Evolutionary conservation across 495 filamentous ascomycete species (phyloP).

Genomic region (Hypoxylon trugodes): DNA sequence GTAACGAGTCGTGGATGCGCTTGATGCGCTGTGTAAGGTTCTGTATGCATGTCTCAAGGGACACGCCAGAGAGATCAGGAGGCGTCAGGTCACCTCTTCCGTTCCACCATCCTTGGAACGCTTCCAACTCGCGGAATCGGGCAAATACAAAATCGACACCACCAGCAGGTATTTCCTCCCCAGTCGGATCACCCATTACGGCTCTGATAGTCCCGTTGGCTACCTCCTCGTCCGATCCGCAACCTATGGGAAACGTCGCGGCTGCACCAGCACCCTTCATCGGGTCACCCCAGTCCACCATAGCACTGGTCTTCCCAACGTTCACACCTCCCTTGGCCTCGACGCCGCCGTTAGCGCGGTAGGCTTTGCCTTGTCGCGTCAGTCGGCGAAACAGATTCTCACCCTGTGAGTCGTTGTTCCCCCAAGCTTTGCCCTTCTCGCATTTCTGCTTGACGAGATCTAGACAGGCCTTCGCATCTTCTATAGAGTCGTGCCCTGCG

Average conservation of each 20-base stretch:
- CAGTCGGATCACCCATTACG: slow-evolving; percentile 72
- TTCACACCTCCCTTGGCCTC: slow-evolving; percentile 53
- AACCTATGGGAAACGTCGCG: slow-evolving; percentile 76
- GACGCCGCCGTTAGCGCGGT: slow-evolving; percentile 62
- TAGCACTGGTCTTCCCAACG: slow-evolving; percentile 74
- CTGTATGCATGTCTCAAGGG: slow-evolving; percentile 59
- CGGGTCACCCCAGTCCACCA: slow-evolving; percentile 88
- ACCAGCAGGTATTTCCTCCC: slow-evolving; percentile 66
- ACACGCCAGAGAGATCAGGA: slow-evolving; percentile 47
- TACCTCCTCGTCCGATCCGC: slow-evolving; percentile 77
- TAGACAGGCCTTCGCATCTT: slow-evolving; percentile 88
- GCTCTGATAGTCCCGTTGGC: slow-evolving; percentile 72
- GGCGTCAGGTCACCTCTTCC: slow-evolving; percentile 52
- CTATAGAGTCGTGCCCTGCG: slow-evolving; percentile 85
- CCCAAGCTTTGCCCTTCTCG: slow-evolving; percentile 87
- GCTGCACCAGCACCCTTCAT: slow-evolving; percentile 75
- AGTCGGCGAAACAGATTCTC: slow-evolving; percentile 92
- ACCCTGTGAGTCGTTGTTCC: slow-evolving; percentile 72
- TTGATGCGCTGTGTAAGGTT: slow-evolving; percentile 65
- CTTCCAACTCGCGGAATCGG: slow-evolving; percentile 84
- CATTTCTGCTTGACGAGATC: slow-evolving; percentile 96
- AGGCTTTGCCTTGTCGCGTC: slow-evolving; percentile 60
- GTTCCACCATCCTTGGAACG: slow-evolving; percentile 84
- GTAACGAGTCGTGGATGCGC: slow-evolving; percentile 76
- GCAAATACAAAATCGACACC: slow-evolving; percentile 92